Conservation (phyloP, 345 rosid genomes). For the Eutrema heterophyllum region DNA sequence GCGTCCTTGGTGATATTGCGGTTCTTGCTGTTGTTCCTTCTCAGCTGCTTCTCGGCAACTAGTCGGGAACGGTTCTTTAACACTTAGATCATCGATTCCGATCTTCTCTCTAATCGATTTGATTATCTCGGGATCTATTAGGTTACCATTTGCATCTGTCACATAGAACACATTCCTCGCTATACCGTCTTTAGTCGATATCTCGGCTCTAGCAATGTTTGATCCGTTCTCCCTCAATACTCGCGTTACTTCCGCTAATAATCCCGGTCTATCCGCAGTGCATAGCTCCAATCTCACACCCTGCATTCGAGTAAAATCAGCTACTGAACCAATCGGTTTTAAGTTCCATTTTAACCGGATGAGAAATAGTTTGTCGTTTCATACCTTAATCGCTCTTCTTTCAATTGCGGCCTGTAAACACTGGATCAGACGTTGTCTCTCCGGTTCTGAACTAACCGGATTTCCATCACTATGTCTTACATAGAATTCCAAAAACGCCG, state of each 20-base stretch:
- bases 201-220: conserved; percentile 84
- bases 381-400: conserved; percentile 83
- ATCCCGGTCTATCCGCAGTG: conserved; percentile 55
- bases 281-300: conserved; percentile 80
- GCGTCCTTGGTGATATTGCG: not conserved
- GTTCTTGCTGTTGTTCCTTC: conserved; percentile 42
- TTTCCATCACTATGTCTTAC: conserved; percentile 78
- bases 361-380: not conserved
- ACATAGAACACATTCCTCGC: conserved; percentile 70
- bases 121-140: conserved; percentile 54
- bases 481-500: conserved; percentile 73
- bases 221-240: conserved; percentile 81
- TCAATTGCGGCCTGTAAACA: conserved; percentile 83
- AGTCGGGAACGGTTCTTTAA: conserved; percentile 60
- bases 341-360: not conserved
- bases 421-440: conserved; percentile 82
- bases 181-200: conserved; percentile 53
- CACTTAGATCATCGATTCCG: conserved; percentile 49
- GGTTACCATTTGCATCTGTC: conserved; percentile 66
- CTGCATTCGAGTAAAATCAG: conserved; percentile 21
- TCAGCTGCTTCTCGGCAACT: conserved; percentile 40
- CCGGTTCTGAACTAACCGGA: conserved; percentile 90
- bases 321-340: not conserved
- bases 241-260: conserved; percentile 77
- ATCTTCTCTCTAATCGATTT: conserved; percentile 65